Evolutionary conservation across 1,139 yeast genomes (phyloP).

Genomic region (Yamadazyma kanchanaburiensis): DNA sequence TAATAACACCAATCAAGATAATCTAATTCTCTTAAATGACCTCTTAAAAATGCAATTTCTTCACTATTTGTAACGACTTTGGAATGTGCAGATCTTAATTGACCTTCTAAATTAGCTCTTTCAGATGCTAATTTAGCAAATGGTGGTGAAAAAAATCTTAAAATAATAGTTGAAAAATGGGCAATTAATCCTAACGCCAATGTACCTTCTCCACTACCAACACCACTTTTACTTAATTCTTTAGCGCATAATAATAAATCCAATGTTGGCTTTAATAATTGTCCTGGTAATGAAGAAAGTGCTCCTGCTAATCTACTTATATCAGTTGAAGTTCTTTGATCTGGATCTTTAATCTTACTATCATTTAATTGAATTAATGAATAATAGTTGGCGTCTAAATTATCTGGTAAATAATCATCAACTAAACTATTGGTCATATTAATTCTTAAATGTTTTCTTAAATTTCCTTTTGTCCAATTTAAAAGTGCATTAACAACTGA

Average conservation of each 20-base stretch:
- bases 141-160: slow-evolving; percentile 82
- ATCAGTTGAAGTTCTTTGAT: slow-evolving; percentile 79
- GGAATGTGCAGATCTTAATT: slow-evolving; percentile 78
- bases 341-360: slow-evolving; percentile 65
- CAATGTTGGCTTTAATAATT: slow-evolving; percentile 77
- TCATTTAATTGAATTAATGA: slow-evolving; percentile 54
- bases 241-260: slow-evolving; percentile 82
- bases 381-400: slow-evolving; percentile 46
- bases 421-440: slow-evolving; percentile 64
- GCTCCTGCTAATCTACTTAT: slow-evolving; percentile 72
- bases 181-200: slow-evolving; percentile 77
- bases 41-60: slow-evolving; percentile 83
- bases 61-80: slow-evolving; percentile 76
- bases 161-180: slow-evolving; percentile 71
- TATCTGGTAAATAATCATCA: slow-evolving; percentile 65
- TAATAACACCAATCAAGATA: slow-evolving; percentile 78
- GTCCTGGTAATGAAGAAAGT: slow-evolving; percentile 78
- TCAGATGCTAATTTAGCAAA: slow-evolving; percentile 80
- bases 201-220: slow-evolving; percentile 83
- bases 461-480: slow-evolving; percentile 64
- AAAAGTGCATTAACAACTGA: slow-evolving; percentile 74
- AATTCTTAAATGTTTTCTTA: slow-evolving; percentile 64
- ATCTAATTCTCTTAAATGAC: slow-evolving; percentile 77
- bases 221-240: slow-evolving; percentile 72
- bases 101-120: slow-evolving; percentile 81